Percentiles rank a stretch among this genome's conserved stretches.
phyloP scores from a whole-genome alignment of 1,284 basidiomycete genomes.

The Pholiota adiposa region DNA sequence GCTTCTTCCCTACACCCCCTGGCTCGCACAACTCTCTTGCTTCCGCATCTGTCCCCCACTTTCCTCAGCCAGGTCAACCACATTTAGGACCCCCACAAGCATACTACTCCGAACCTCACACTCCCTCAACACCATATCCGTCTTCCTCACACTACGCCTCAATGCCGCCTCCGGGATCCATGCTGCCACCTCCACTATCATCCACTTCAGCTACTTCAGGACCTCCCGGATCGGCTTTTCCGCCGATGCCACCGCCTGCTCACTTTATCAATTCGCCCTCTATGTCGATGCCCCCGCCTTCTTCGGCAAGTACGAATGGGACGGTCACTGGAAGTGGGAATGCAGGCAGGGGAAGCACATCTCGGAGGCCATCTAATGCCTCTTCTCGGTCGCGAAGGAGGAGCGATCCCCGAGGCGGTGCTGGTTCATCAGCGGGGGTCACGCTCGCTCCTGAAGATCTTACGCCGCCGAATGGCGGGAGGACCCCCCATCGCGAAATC shows the following conservation, averaged over 20 bases:
- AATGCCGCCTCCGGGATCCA: conserved; percentile 8
- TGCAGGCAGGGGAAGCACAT: not conserved
- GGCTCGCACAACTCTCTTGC: conserved; percentile 13
- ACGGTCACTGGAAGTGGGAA: conserved; percentile 5
- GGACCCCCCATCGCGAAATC: not conserved
- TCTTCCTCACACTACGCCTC: not conserved
- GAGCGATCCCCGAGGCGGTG: conserved; percentile 1
- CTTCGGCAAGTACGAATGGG: conserved; percentile 10
- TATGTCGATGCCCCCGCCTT: conserved; percentile 3
- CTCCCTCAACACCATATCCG: not conserved
- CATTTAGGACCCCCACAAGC: not conserved
- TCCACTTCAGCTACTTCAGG: conserved; percentile 4
- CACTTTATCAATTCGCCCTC: conserved; percentile 1
- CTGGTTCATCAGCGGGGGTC: conserved; percentile 1
- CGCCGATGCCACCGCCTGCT: conserved; percentile 11
- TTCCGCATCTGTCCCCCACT: not conserved
- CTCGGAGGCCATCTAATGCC: conserved; percentile 6
- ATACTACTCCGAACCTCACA: not conserved
- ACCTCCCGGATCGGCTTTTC: not conserved
- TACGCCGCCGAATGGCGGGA: not conserved
- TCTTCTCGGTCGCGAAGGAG: conserved; percentile 8
- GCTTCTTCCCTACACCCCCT: conserved; percentile 24
- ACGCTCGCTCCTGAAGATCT: conserved; percentile 13
- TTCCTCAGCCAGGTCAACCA: not conserved
- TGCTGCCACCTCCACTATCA: conserved; percentile 8